Conservation (phyloP, 2,329 filamentous ascomycete genomes). For the Aspergillaceae sp. region DNA sequence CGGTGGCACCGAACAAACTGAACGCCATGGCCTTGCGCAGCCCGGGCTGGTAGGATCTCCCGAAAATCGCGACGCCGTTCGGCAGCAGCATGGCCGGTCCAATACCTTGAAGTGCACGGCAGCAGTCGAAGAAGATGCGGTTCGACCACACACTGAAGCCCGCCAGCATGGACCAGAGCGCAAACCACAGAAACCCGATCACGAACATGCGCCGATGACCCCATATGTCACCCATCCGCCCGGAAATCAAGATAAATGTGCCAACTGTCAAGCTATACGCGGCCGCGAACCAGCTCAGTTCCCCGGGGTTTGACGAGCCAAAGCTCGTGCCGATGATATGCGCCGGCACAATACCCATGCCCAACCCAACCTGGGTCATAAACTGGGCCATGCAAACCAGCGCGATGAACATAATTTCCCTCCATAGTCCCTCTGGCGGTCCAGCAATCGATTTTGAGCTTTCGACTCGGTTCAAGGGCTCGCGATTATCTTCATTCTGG, state of each 20-base stretch:
- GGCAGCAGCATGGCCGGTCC: constrained; percentile 58
- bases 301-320: constrained; percentile 31
- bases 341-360: constrained; percentile 41
- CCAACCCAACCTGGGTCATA: constrained; percentile 40
- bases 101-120: constrained; percentile 46
- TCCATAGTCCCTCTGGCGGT: constrained; percentile 9
- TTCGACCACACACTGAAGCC: constrained; percentile 27
- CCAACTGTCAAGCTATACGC: constrained; percentile 44
- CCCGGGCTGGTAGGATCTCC: constrained; percentile 48
- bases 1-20: constrained; percentile 40
- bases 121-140: constrained; percentile 43
- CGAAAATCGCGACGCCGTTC: constrained; percentile 57
- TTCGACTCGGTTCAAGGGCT: constrained; percentile 8
- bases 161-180: constrained; percentile 28
- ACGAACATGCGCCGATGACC: constrained; percentile 30
- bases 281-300: constrained; percentile 48
- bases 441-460: constrained; percentile 9
- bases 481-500: constrained; percentile 3
- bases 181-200: constrained; percentile 29
- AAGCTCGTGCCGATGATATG: constrained; percentile 42
- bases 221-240: constrained; percentile 29
- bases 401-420: constrained; percentile 21
- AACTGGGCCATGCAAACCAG: constrained; percentile 27
- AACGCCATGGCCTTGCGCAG: constrained; percentile 53
- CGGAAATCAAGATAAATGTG: constrained; percentile 28